Base-by-base conservation (phyloP, 768 basidiomycete species). In the Hydnum rufescens region DNA sequence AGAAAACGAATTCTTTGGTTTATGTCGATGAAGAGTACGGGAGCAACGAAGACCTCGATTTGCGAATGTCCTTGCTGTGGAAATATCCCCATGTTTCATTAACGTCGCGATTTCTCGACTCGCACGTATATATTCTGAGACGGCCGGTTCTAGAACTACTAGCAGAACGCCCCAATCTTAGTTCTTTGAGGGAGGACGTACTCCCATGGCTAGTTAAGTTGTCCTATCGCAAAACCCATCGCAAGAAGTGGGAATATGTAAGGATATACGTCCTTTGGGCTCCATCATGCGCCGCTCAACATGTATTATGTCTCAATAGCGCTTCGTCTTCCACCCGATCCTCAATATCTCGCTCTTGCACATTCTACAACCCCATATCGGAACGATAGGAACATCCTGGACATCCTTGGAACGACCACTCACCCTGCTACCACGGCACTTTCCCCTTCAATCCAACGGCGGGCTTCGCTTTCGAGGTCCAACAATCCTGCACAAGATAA, bases 121-220 rank as follows among this genome's bases (percentile, higher is more conserved):
- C 90, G 0, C 90, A 95, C 64, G 82, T 93, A 30, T 95, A 93
- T 59, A 77, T 93, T 31, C 89, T 88, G 67, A 74, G 76, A 57
- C 74, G 75, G 54, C 72, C 75, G 18, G 70, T 93, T 4, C 68
- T 95, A 25, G 79, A 86, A 54, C 70, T 77, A 8, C 67, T 90
- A 26, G 71, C 75, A 6, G 51, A 63, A 34, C 85, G 84, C 59
- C 67, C 66, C 3, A 73, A 77, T 58, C 71, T 90, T 39, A 80
- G 86, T 49, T 93, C 89, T 16, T 71, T 96, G 50, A 73, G 82
- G 49, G 83, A 92, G 63, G 88, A 95, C 55, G 85, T 95, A 60
- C 63, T 96, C 6, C 92, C 92, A 0, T 95, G 89, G 86, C 62
- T 95, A 52, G 83, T 87, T 66, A 89, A 86, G 62, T 67, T 84